Evolutionary conservation across 1,284 basidiomycete genomes (phyloP).

Genomic region (Sanghuangporus weigelae): DNA sequence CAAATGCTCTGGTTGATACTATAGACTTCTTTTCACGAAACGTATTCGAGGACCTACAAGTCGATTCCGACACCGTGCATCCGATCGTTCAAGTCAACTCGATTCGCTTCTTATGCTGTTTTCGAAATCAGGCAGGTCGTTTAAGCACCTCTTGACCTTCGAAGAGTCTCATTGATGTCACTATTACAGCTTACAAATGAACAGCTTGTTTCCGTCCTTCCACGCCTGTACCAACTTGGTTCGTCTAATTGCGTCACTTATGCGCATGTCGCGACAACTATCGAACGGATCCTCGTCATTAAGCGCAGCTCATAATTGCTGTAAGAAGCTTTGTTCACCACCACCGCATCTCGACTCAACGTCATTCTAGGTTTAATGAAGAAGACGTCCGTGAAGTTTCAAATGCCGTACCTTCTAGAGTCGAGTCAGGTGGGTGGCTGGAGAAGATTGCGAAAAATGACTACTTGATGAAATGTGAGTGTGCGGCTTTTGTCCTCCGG

Average conservation of each 20-base stretch:
- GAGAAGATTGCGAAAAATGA: constrained; percentile 98
- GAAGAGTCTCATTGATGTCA: no score
- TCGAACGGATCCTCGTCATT: no score
- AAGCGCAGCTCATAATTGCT: constrained; percentile 84
- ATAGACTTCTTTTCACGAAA: constrained; percentile 95
- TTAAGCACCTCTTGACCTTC: no score
- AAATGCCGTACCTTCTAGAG: constrained; percentile 73
- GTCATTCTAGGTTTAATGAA: constrained; percentile 81
- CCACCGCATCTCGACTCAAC: constrained; percentile 70
- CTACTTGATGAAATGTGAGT: constrained; percentile 93
- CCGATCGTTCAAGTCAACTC: constrained; percentile 95
- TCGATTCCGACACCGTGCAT: constrained; percentile 62
- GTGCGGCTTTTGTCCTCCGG: not conserved
- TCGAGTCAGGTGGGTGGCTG: constrained; percentile 78
- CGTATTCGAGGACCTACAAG: constrained; percentile 85
- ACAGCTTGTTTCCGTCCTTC: constrained; percentile 89
- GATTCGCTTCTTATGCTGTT: constrained; percentile 90
- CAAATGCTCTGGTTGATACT: constrained; percentile 89
- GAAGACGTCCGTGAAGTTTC: constrained; percentile 84
- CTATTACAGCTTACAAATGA: constrained; percentile 79
- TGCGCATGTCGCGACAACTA: no score
- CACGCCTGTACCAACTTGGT: constrained; percentile 78
- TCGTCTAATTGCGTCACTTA: constrained; percentile 83
- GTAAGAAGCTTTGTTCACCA: constrained; percentile 88
- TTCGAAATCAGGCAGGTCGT: constrained; percentile 90